Evolutionary conservation across 1,139 yeast genomes (phyloP), one percentile per base, ranked within the genome.

Genomic region (Arxiozyma heterogenica): DNA sequence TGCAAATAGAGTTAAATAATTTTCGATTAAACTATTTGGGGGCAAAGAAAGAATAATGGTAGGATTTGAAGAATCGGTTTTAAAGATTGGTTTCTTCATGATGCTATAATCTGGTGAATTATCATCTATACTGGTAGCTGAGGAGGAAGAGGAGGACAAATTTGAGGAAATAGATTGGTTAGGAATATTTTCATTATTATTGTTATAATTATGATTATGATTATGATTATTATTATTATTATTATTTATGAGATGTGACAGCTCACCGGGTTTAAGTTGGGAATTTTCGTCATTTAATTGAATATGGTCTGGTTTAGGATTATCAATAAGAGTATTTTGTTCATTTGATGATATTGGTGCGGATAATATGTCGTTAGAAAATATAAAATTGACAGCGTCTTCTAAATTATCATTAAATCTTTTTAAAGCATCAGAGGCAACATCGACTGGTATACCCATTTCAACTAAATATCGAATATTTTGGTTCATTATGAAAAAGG

Each of bases 391-490:
- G 20, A 63, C 64, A 22, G 70, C 68, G 15, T 60, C 65, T 49
- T 64, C 68, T 25, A 65, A 27, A 50, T 65, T 57, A 12, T 66
- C 66, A 39, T 61, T 56, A 0, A 62, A 54, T 41, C 56, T 57
- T 23, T 54, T 48, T 50, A 66, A 54, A 25, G 70, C 69, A 42
- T 59, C 59, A 38, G 56, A 49, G 4, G 70, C 70, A 12, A 63
- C 64, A 4, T 61, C 67, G 20, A 53, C 51, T 22, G 64, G 57
- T 15, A 66, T 65, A 6, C 70, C 70, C 69, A 66, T 65, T 52
- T 65, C 68, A 49, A 63, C 44, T 27, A 66, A 49, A 30, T 64
- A 54, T 27, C 18, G 18, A 12, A 45, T 45, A 20, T 38, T 38
- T 30, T 45, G 15, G 11, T 45, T 22, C 47, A 45, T 45, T 44